A percentile compares a stretch with the other conserved stretches of the same genome.
Evolutionary conservation across 2,329 filamentous ascomycete genomes (phyloP).

Genomic region (Hypoxylon sp.): DNA sequence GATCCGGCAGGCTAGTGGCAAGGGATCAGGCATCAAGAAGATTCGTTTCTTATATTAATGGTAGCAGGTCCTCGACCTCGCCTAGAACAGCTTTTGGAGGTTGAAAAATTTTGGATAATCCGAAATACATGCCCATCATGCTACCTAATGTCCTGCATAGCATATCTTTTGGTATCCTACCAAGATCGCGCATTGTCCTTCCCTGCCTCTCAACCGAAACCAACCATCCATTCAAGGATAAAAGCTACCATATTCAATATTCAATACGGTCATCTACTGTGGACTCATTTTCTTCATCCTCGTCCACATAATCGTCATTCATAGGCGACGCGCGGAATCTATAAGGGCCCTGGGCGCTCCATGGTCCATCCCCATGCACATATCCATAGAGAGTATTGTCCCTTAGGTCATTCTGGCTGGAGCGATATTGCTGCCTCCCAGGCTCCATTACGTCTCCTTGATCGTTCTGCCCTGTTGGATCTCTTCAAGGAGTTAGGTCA

Average conservation of each 20-base stretch:
- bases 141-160: not conserved
- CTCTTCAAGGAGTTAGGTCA: constrained; percentile 18
- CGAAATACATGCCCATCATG: not conserved
- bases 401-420: not conserved
- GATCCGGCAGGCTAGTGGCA: not conserved
- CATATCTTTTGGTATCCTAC: not conserved
- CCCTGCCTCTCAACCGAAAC: not conserved
- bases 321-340: not conserved
- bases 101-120: not conserved
- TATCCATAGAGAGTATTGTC: not conserved
- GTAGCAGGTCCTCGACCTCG: not conserved
- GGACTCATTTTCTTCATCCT: not conserved
- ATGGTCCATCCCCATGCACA: not conserved
- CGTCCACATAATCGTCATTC: not conserved
- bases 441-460: not conserved
- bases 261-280: not conserved
- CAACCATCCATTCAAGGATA: not conserved
- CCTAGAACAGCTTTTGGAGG: not conserved
- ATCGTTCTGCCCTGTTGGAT: not conserved
- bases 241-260: not conserved
- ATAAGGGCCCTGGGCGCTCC: not conserved
- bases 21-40: not conserved
- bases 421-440: not conserved
- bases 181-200: not conserved
- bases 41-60: not conserved